Base-by-base conservation (phyloP, 1,139 yeast species). In the Zygotorulaspora mrakii region DNA sequence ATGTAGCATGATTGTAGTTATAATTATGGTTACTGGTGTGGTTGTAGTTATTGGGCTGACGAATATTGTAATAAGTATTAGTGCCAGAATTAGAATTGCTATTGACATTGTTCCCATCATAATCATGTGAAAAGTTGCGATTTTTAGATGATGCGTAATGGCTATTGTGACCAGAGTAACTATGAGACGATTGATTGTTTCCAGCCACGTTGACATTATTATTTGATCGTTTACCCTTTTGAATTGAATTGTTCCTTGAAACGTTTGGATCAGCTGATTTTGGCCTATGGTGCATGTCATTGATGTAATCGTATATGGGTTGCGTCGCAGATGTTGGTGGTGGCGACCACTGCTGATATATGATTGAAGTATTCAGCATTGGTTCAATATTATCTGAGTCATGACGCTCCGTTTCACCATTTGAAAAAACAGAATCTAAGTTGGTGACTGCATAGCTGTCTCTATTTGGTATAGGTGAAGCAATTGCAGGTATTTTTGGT, bases 201-300 rank as follows among this genome's bases (percentile, higher is more conserved):
- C 29, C 9, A 25, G 26, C 36, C 5, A 12, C 18, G 17, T 28
- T 37, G 2, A 35, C 10, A 30, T 17, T 24, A 9, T n/a, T 16
- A n/a, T 5, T 12, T 2, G 38, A 23, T 26, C 35, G 34, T 35
- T 39, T 39, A 20, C 11, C 11, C 14, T 25, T 31, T 18, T 20
- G 30, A 21, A 17, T 23, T 17, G 33, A 45, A 36, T 44, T 54
- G 2, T 65, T 37, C n/a, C 38, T 39, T 16, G 42, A 40, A 12
- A 47, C 39, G 27, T 45, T 54, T n/a, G 63, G 69, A 31, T 69
- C 73, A 1, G 73, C 73, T 31, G 73, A 63, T 43, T 66, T 62
- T 25, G 74, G 73, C 47, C 74, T 60, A 37, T 54, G 52, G 17
- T 50, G 45, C 12, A 46, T 36, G 29, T 52, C 57, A 17, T 52